These are phyloP conservation scores for Chalciporus pseudorubinellus DNA, from an alignment of 768 basidiomycete genomes.

Conservation along the genomic window DNA sequence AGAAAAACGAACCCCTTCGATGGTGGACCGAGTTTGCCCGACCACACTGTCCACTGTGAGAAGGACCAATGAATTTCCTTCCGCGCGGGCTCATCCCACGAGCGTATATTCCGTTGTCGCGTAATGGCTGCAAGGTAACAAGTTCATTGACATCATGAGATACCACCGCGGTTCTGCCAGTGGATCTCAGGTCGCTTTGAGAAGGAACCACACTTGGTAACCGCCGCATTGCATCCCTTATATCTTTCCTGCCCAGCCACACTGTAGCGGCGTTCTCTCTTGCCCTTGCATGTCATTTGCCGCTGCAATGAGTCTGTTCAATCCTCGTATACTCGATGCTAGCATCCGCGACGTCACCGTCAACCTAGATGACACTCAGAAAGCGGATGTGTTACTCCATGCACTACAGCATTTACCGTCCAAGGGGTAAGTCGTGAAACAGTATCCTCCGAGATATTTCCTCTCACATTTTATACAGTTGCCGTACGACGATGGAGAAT, in stretches of 20 bases:
- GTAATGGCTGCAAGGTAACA: background rate
- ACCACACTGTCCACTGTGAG: too few species aligned
- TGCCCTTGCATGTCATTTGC: background rate
- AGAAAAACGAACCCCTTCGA: too few species aligned
- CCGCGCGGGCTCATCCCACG: background rate
- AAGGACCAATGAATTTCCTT: background rate
- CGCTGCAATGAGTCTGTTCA: constrained; percentile 59
- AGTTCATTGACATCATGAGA: background rate
- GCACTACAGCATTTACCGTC: constrained; percentile 80
- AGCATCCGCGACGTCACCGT: constrained; percentile 66
- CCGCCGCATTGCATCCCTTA: constrained; percentile 19
- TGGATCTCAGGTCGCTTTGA: background rate
- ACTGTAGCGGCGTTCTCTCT: background rate
- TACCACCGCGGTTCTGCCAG: background rate
- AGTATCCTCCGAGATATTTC: constrained; percentile 3
- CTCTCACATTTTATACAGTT: constrained; percentile 28
- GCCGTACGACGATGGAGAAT: constrained; percentile 67
- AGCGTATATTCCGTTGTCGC: background rate
- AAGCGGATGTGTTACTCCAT: constrained; percentile 68
- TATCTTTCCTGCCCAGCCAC: background rate
- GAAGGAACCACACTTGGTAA: background rate
- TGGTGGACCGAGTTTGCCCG: too few species aligned
- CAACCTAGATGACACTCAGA: constrained; percentile 59
- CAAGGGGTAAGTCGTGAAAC: constrained; percentile 50
- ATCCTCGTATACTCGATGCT: constrained; percentile 74